Evolutionary conservation across 108 stramenopile genomes (phyloP), one percentile per base, ranked within the genome.

Genomic region (Nitzschia putrida): DNA sequence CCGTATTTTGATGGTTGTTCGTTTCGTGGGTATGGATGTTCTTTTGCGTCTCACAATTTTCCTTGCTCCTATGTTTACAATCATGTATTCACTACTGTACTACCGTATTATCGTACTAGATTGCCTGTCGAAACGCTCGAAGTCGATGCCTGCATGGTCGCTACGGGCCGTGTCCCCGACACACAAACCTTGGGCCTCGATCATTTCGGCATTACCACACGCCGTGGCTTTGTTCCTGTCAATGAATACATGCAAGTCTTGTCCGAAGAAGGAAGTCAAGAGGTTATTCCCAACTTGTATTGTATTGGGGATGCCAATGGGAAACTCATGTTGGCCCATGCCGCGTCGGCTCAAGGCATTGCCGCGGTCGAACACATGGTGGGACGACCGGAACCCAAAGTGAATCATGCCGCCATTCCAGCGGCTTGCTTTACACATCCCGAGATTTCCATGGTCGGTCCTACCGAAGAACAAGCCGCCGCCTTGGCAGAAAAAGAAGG

Each of bases 251-350:
- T 98, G 97, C 85, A 89, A 75, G 98, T 99, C 47, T 78, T 98
- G 53, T 92, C 82, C 61, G 90, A 87, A 56, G 80, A 85, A 58
- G 93, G 81, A 11, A 77, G 81, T 12, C 88, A 88, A 14, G 83
- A 83, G 37, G 83, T 96, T 40, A 77, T 97, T 37, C 95, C 94
- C 43, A 79, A 93, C 69, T 39, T 99, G n/a, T 99, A 91, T 76
- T 97, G 97, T 85, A 99, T 99, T 77, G 98, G 98, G n/a, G 98
- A 99, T 80, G 97, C 97, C 63, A 99, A 99, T 83, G 97, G 97
- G 9, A 97, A 96, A 79, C 95, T 98, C 94, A 99, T 99, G 98
- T 81, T 99, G 51, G 98, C 98, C 23, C 98, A 99, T 71, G 97
- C 98, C 7, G 98, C 98, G 11, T 95, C 94, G 8, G 96, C 98